Conservation (phyloP, 2,329 filamentous ascomycete species). For the Aspergillus niger region DNA sequence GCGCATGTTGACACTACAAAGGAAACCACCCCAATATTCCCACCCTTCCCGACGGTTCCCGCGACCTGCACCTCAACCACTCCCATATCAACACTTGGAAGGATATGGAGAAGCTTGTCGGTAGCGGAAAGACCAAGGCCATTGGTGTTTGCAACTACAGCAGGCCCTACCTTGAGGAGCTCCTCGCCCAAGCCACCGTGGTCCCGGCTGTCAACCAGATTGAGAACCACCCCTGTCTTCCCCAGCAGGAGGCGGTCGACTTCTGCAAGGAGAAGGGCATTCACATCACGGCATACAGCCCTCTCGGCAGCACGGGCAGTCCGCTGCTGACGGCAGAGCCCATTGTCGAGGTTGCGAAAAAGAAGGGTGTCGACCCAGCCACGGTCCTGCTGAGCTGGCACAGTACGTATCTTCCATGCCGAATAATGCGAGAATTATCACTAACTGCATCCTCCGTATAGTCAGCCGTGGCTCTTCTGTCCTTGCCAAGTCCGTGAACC, state of each 20-base stretch:
- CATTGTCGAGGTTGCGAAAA: conserved; percentile 45
- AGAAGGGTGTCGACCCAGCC: conserved; percentile 42
- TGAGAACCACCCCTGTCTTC: conserved; percentile 73
- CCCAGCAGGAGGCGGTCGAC: conserved; percentile 55
- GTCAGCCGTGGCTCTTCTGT: conserved; percentile 44
- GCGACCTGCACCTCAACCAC: conserved; percentile 70
- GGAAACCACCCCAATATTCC: conserved; percentile 60
- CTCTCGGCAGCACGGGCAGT: conserved; percentile 45
- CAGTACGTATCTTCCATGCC: conserved; percentile 29
- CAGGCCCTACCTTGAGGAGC: conserved; percentile 54
- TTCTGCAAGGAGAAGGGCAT: conserved; percentile 55
- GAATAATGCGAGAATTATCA: background rate
- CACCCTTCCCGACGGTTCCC: conserved; percentile 69
- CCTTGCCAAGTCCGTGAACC: conserved; percentile 46
- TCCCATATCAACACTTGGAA: conserved; percentile 77
- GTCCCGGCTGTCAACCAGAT: conserved; percentile 76
- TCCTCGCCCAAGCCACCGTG: conserved; percentile 60
- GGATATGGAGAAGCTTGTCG: conserved; percentile 63
- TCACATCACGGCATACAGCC: conserved; percentile 55
- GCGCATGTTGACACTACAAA: conserved; percentile 5
- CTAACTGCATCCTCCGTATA: conserved; percentile 15
- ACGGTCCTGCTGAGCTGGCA: conserved; percentile 49
- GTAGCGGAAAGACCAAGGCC: conserved; percentile 56
- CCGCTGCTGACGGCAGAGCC: conserved; percentile 46
- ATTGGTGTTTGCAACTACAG: conserved; percentile 65